phyloP scores from a whole-genome alignment of 306 rosid genomes.

The Dryas drummondii region DNA sequence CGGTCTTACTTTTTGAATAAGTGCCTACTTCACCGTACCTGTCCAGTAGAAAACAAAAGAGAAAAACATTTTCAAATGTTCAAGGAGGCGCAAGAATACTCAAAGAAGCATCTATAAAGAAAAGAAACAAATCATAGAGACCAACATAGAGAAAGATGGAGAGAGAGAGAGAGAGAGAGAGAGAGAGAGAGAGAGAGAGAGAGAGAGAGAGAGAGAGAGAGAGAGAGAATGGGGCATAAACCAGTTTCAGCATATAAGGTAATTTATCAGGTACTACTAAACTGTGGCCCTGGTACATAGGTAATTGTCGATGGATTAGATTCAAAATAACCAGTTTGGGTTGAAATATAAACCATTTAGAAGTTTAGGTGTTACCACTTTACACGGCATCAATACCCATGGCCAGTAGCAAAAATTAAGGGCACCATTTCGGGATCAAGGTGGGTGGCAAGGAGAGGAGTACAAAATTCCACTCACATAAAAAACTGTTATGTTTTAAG shows the following conservation, averaged over 20 bases:
- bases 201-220: no score
- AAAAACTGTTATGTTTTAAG: background rate
- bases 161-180: no score
- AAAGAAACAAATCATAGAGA: background rate
- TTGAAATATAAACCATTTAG: no score
- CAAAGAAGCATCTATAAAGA: background rate
- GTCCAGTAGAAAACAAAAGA: slow-evolving; percentile 5
- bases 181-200: background rate
- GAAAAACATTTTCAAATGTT: background rate
- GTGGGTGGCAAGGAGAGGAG: no score
- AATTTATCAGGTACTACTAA: background rate
- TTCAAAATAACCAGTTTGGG: no score
- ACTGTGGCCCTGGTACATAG: background rate
- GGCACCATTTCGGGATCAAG: no score
- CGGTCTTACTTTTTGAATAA: background rate
- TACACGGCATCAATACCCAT: no score
- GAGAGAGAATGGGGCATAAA: no score
- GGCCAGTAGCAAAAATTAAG: no score
- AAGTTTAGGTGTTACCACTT: no score
- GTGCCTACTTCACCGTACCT: slow-evolving; percentile 32
- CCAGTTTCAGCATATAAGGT: background rate
- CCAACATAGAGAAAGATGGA: no score
- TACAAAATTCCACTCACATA: background rate
- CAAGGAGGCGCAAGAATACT: background rate
- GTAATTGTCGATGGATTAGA: no score